Base-by-base conservation (phyloP, 345 rosid species). In the Euphorbia pulcherrima region DNA sequence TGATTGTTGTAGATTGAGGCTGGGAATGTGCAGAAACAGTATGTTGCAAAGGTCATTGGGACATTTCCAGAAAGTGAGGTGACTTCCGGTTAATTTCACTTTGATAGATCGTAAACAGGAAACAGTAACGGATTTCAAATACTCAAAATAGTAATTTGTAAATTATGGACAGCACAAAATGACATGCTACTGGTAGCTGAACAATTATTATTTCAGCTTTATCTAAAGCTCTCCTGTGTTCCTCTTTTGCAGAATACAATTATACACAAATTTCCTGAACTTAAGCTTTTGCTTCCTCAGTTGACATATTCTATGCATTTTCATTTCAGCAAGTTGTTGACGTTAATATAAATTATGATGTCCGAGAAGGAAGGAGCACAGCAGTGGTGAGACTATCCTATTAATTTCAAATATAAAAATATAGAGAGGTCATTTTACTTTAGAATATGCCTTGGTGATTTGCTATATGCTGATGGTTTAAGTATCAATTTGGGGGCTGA, bases 1-100 rank as follows among this genome's bases (percentile, higher is more conserved):
- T 63, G 27, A 37, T 44, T 41, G 21, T 72, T 78, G 75, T 79
- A 90, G 98, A 92, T 92, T 71, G 92, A 89, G 77, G 88, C 84
- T 70, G 92, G 98, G 65, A 58, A 72, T 67, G 84, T 90, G 74
- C 83, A 83, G 72, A 92, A 90, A 75, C 85, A 73, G 59, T 92
- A 90, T 73, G 75, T 87, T 57, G 96, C 98, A 57, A 92, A 77
- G 76, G 91, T 90, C 37, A 64, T 80, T 68, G 98, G 98, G 27
- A 79, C 74, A 53, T 92, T 88, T 78, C 98, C 92, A 1, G 92
- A 85, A 73, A 81, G 76, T 62, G 90, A 90, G 98, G 98, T 92
- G 77, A 59, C 44, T 11, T 79, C n/a, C 68, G 1, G 60, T 65
- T 68, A 46, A 48, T 40, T 4, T 44, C 12, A 44, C 37, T 26